These are phyloP conservation scores for Nowakowskiella sp. DNA, from an alignment of 192 early-diverging fungal species.

Conservation along the genomic window DNA sequence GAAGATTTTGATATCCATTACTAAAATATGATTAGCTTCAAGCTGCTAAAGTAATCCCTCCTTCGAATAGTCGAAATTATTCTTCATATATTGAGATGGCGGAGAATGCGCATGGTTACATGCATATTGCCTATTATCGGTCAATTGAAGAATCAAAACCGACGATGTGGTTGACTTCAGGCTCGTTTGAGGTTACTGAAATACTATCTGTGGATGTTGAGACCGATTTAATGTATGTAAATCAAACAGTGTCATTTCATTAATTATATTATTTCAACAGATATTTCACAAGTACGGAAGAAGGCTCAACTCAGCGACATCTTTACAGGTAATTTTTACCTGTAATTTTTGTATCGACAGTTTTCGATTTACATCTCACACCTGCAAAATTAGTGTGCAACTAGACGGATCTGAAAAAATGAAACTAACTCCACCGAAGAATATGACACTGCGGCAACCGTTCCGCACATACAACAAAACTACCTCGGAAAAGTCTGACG, in stretches of 20 bases:
- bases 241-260: background rate
- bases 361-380: background rate
- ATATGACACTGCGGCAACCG: constrained; percentile 7
- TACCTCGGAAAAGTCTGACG: constrained; percentile 4
- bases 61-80: constrained; percentile 15
- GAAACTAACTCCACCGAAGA: constrained; percentile 30
- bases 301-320: constrained; percentile 40
- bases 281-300: constrained; percentile 37
- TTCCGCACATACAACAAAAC: constrained; percentile 6
- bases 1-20: background rate
- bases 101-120: constrained; percentile 35
- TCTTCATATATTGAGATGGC: constrained; percentile 40
- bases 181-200: constrained; percentile 35
- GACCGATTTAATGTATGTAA: constrained; percentile 18
- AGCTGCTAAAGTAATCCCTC: constrained; percentile 25
- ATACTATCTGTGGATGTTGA: constrained; percentile 31
- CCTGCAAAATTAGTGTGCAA: constrained; percentile 5
- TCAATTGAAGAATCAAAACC: constrained; percentile 12
- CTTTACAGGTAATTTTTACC: constrained; percentile 27
- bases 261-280: background rate
- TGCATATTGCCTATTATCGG: constrained; percentile 38
- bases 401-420: constrained; percentile 18
- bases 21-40: constrained; percentile 14
- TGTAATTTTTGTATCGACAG: background rate
- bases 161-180: constrained; percentile 34